These are phyloP conservation scores for Aspergillus heteromorphus DNA, from an alignment of 495 filamentous ascomycete genomes.

Conservation along the genomic window DNA sequence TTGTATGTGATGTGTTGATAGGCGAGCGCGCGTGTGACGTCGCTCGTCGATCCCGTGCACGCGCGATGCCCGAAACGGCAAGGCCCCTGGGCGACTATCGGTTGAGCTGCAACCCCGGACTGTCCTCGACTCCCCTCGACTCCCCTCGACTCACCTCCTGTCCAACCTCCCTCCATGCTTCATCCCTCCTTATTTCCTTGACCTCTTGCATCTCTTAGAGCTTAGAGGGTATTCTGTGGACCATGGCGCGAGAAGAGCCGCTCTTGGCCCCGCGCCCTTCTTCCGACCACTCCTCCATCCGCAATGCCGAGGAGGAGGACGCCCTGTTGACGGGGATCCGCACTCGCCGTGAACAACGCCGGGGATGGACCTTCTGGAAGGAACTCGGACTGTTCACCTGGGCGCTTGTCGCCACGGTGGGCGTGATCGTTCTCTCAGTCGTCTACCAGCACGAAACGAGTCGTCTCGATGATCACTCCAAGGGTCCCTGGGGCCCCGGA, in stretches of 20 bases:
- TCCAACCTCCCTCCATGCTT: background rate
- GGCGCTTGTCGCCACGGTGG: slow-evolving; percentile 82
- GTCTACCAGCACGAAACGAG: slow-evolving; percentile 61
- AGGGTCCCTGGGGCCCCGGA: slow-evolving; percentile 31
- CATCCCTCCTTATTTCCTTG: background rate
- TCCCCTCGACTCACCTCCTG: background rate
- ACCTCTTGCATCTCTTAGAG: background rate
- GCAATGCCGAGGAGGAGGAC: slow-evolving; percentile 56
- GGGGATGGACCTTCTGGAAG: slow-evolving; percentile 53
- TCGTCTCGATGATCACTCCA: slow-evolving; percentile 18
- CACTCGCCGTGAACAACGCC: slow-evolving; percentile 24
- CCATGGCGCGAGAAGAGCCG: slow-evolving; percentile 40
- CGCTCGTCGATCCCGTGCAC: slow-evolving; percentile 8
- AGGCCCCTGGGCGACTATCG: background rate
- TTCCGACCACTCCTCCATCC: slow-evolving; percentile 42
- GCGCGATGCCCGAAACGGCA: slow-evolving; percentile 9
- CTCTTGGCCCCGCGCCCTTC: slow-evolving; percentile 39
- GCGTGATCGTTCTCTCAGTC: slow-evolving; percentile 68
- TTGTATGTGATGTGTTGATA: background rate
- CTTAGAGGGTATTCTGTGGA: background rate
- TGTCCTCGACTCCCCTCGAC: background rate
- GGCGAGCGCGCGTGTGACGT: background rate
- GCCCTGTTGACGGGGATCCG: slow-evolving; percentile 57
- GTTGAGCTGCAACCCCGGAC: background rate
- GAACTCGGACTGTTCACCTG: slow-evolving; percentile 75